Evolutionary conservation across 2,329 filamentous ascomycete genomes (phyloP), one percentile per base, ranked within the genome.

Genomic region (Cordyceps sp.): DNA sequence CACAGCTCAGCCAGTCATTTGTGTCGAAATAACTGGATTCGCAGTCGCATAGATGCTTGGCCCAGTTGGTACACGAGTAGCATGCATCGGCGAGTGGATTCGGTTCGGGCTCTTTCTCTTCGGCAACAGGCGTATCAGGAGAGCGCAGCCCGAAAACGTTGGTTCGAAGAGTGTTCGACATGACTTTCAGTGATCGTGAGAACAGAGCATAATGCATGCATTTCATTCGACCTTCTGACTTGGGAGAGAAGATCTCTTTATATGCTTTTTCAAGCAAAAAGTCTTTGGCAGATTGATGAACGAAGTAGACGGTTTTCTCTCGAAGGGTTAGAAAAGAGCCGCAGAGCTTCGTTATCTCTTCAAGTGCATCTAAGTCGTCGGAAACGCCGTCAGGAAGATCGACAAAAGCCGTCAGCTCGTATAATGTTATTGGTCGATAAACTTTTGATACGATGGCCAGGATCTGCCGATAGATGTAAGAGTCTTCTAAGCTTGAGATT

Each of bases 211-310:
- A 8, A 20, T 31, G 19, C 13, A 12, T 22, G 21, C 13, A 30
- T 23, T 10, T 19, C 29, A n/a, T n/a, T n/a, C n/a, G n/a, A n/a
- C n/a, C n/a, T n/a, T n/a, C n/a, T n/a, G n/a, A n/a, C n/a, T n/a
- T n/a, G n/a, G 13, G 3, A 15, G 6, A 9, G 14, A 23, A 30
- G 8, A 30, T 12, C 14, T 30, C 19, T 12, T 16, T n/a, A 12
- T 4, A 8, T 23, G 19, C 26, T 14, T 29, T 34, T 14, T 12
- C 26, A 27, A 30, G 30, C 15, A 37, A 16, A 16, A 35, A 37
- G 23, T 62, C 57, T 38, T 60, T 59, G 1, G 55, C 59, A 3
- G 57, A 61, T 32, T 60, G 49, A 37, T 64, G 57, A 2, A 64
- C 44, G 37, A 59, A 52, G 33, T 44, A 55, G 6, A 62, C 34